Percentiles rank a stretch among this genome's conserved stretches.
phyloP scores from a whole-genome alignment of 2,329 filamentous ascomycete species.

The Aureobasidium sp. region DNA sequence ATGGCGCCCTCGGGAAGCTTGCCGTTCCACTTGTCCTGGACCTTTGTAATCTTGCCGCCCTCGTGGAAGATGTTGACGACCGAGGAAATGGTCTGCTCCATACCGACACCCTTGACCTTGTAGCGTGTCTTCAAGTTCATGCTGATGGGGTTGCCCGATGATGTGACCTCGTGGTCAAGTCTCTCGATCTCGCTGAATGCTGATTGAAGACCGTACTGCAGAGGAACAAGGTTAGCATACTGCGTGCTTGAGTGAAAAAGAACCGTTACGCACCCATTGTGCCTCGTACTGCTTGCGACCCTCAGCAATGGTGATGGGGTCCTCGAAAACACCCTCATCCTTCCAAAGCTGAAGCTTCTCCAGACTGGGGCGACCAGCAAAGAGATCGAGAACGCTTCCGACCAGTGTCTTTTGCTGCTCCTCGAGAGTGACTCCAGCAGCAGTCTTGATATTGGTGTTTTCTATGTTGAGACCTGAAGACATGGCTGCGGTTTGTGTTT shows the following conservation, averaged over 20 bases:
- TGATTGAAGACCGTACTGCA: slow-evolving; percentile 48
- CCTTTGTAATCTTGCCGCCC: slow-evolving; percentile 39
- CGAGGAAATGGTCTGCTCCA: slow-evolving; percentile 42
- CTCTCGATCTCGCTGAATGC: slow-evolving; percentile 52
- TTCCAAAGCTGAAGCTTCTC: slow-evolving; percentile 52
- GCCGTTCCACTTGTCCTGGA: slow-evolving; percentile 49
- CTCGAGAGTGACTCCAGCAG: slow-evolving; percentile 42
- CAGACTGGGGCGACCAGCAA: slow-evolving; percentile 50
- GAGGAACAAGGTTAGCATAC: background rate
- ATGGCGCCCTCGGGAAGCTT: slow-evolving; percentile 42
- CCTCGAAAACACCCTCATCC: slow-evolving; percentile 48
- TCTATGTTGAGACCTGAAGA: slow-evolving; percentile 39
- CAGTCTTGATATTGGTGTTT: slow-evolving; percentile 46
- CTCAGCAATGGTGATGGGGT: slow-evolving; percentile 49
- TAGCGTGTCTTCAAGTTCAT: slow-evolving; percentile 47
- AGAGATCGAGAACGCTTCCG: slow-evolving; percentile 53
- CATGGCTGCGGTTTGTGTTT: slow-evolving; percentile 20
- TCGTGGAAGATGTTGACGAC: slow-evolving; percentile 39
- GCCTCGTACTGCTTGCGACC: slow-evolving; percentile 46
- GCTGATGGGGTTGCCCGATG: slow-evolving; percentile 50
- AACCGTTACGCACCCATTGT: slow-evolving; percentile 32
- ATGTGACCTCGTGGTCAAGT: slow-evolving; percentile 44
- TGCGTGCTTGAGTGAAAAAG: background rate
- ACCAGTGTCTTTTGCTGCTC: slow-evolving; percentile 46
- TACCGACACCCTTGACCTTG: slow-evolving; percentile 44